Base-by-base conservation (phyloP, 345 rosid species). In the Turnera subulata region DNA sequence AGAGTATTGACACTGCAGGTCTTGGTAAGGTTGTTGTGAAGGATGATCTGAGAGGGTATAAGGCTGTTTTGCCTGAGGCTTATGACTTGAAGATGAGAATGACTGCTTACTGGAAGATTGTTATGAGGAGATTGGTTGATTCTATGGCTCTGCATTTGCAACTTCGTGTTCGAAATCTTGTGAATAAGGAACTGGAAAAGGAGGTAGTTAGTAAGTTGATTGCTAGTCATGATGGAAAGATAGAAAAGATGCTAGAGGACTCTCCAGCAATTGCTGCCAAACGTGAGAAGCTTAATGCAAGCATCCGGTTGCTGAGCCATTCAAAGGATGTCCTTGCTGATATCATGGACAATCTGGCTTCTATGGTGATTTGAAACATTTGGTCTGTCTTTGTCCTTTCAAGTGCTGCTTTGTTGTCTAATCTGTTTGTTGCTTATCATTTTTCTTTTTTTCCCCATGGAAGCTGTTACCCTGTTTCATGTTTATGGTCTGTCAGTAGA, bases 81-180 rank as follows among this genome's bases (percentile, higher is more conserved):
- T 65, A 40, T 1, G 72, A 76, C 1, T 43, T 76, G 63, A 71
- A 53, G 45, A 52, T 72, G 75, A 69, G 75, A 25, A 59, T 69
- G 17, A 23, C 44, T 6, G 50, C 73, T 0, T 77, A 77, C 33
- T 77, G 78, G 81, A 38, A 53, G 7, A 66, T 77, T 1, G 78
- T 63, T 0, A 1, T 56, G 17, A 40, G 54, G 2, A 69, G 80
- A 69, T 18, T 76, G 44, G 72, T 72, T 0, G 80, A 76, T 1
- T 56, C 25, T 0, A 39, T 77, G 35, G 76, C 71, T 0, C 26
- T 77, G 11, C 55, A 77, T 23, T 49, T 77, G 25, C 78, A 64
- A 11, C 19, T 62, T 1, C 8, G 72, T 0, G 43, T 67, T 22
- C 61, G 43, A 39, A 12, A 64, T 50, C 63, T 77, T 0, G 78